These are phyloP conservation scores for Polyporus arcularius DNA, from an alignment of 768 basidiomycete genomes.

Conservation along the genomic window DNA sequence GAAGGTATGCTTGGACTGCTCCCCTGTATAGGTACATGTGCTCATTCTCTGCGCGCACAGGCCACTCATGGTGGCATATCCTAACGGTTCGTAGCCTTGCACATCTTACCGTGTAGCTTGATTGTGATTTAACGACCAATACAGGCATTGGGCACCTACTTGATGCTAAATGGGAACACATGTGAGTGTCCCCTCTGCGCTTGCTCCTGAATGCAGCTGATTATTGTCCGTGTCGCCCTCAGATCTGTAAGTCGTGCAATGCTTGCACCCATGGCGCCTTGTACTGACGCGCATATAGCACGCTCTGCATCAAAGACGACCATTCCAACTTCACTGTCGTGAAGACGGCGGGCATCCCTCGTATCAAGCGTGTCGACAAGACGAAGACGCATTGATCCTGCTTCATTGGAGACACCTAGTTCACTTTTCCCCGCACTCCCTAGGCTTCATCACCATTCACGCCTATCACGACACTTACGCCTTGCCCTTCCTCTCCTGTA, in stretches of 20 bases:
- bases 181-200: slow-evolving; percentile 27
- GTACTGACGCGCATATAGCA: slow-evolving; percentile 35
- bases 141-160: slow-evolving; percentile 32
- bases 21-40: neutral
- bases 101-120: neutral
- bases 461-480: no score
- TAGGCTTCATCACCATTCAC: no score
- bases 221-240: neutral
- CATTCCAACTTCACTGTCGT: slow-evolving; percentile 49
- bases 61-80: slow-evolving; percentile 78
- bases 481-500: no score
- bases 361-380: slow-evolving; percentile 19
- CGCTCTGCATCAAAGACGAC: slow-evolving; percentile 62
- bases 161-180: slow-evolving; percentile 35
- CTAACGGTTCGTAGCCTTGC: slow-evolving; percentile 48
- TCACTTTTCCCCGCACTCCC: no score
- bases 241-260: slow-evolving; percentile 27
- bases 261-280: neutral
- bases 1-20: slow-evolving; percentile 46
- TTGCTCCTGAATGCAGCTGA: neutral
- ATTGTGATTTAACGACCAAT: neutral
- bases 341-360: slow-evolving; percentile 48
- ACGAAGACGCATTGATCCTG: slow-evolving; percentile 12
- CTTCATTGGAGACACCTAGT: neutral
- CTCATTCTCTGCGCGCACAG: slow-evolving; percentile 30